phyloP scores from a whole-genome alignment of 768 basidiomycete genomes.

The Suillus weaverae region DNA sequence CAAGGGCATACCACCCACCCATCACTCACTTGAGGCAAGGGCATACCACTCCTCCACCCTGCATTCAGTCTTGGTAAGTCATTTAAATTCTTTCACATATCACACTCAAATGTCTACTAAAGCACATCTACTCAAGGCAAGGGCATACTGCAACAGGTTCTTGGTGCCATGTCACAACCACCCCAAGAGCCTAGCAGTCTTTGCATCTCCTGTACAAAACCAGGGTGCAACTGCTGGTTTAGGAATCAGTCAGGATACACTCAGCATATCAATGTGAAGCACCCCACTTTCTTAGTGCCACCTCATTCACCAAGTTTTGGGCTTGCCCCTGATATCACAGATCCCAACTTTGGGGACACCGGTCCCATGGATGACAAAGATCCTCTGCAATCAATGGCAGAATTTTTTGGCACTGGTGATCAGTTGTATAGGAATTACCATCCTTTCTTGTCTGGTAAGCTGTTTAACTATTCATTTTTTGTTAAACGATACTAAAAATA shows the following conservation, averaged over 20 bases:
- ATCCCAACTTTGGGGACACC: background rate
- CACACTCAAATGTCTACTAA: too few species aligned
- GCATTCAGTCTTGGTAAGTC: too few species aligned
- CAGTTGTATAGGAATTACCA: conserved; percentile 10
- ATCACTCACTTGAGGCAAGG: too few species aligned
- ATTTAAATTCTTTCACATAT: too few species aligned
- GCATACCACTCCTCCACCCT: too few species aligned
- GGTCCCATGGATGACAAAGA: background rate
- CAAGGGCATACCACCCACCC: too few species aligned
- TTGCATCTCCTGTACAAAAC: background rate
- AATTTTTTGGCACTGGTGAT: conserved; percentile 6
- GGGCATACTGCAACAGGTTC: too few species aligned
- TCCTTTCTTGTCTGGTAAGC: conserved; percentile 4
- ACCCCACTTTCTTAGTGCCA: background rate
- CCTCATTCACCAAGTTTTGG: background rate
- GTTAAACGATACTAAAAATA: too few species aligned
- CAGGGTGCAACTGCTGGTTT: conserved; percentile 3
- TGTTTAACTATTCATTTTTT: too few species aligned
- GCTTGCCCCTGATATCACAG: background rate
- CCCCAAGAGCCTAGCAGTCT: background rate
- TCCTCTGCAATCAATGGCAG: background rate
- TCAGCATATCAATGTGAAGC: background rate
- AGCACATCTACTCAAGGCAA: too few species aligned
- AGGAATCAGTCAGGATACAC: conserved; percentile 5
- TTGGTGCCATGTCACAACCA: too few species aligned